Evolutionary conservation across 2,329 filamentous ascomycete species (phyloP), one percentile per base, ranked within the genome.

Genomic region (Paramyrothecium sp.): DNA sequence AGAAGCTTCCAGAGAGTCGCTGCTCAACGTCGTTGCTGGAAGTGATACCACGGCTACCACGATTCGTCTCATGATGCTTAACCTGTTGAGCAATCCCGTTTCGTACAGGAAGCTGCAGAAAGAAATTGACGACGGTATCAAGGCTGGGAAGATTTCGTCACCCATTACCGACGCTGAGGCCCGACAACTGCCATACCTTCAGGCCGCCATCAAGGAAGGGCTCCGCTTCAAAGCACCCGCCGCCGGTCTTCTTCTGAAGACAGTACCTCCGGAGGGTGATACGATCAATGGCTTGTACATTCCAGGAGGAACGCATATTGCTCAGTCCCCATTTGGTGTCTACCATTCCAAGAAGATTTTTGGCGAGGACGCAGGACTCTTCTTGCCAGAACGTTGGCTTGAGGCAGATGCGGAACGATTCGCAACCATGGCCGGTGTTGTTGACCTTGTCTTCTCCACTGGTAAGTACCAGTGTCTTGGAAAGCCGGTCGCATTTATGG

Each of bases 371-470:
- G 73, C 75, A 2, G 66, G 73, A 34, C 56, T 73, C 0, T 84
- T 78, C 62, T 69, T 74, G 21, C 82, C 81, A 1, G 80, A 80
- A 53, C 72, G 81, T 48, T 84, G 80, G 78, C 61, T 84, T 3
- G 70, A 78, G 56, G 71, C 66, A 12, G 62, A 65, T 2, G 67
- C 68, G 2, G 69, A 71, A 46, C 64, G 70, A 54, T 63, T 69
- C 17, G 67, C 67, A 17, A 51, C 48, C 3, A 79, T 78, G 70
- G 67, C 71, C 26, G 65, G 67, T 41, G 75, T 72, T 1, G 65
- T 75, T 53, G 78, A 80, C 51, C 65, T 78, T 16, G 68, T 78
- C 1, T 82, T 81, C 65, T 75, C 75, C 17, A 68, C 69, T 30
- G 78, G 79, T 4, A 72, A 70, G 51, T 77, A 71, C 57, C 65